A percentile compares a stretch with the other conserved stretches of the same genome.
phyloP scores from a whole-genome alignment of 2,329 filamentous ascomycete species.

The Fulvia fulva region DNA sequence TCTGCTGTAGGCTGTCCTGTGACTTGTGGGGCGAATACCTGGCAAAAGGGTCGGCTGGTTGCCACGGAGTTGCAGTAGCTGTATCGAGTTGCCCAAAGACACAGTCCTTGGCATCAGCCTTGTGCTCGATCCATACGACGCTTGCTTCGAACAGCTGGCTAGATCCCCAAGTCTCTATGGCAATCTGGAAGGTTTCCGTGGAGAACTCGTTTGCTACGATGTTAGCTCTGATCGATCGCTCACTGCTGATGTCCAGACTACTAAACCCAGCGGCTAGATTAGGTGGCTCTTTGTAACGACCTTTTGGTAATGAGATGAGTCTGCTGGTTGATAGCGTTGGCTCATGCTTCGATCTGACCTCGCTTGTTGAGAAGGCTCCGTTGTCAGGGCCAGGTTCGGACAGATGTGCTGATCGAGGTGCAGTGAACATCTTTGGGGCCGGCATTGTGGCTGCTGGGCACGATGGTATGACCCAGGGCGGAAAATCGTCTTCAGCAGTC shows the following conservation, averaged over 20 bases:
- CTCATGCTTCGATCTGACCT: constrained; percentile 22
- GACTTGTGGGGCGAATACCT: neutral
- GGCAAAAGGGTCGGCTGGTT: neutral
- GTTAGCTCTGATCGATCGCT: constrained; percentile 25
- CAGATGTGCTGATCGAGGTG: neutral
- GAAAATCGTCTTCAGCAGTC: neutral
- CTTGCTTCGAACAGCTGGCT: constrained; percentile 23
- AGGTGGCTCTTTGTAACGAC: constrained; percentile 28
- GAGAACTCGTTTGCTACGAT: constrained; percentile 27
- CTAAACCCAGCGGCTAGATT: constrained; percentile 29
- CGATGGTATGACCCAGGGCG: neutral
- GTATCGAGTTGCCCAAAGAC: constrained; percentile 31
- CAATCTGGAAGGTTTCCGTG: constrained; percentile 20
- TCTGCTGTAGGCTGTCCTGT: constrained; percentile 8
- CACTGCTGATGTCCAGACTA: constrained; percentile 24
- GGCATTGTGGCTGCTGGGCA: neutral
- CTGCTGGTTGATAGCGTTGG: constrained; percentile 22
- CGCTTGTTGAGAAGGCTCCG: constrained; percentile 29
- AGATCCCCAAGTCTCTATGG: constrained; percentile 27
- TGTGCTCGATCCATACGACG: constrained; percentile 30
- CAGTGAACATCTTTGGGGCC: neutral
- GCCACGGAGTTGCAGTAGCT: neutral
- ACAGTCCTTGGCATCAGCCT: constrained; percentile 25
- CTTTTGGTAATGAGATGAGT: constrained; percentile 23
- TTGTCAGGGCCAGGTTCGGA: constrained; percentile 22